phyloP scores from a whole-genome alignment of 176 grass and related monocot genomes.

The Cocos nucifera region DNA sequence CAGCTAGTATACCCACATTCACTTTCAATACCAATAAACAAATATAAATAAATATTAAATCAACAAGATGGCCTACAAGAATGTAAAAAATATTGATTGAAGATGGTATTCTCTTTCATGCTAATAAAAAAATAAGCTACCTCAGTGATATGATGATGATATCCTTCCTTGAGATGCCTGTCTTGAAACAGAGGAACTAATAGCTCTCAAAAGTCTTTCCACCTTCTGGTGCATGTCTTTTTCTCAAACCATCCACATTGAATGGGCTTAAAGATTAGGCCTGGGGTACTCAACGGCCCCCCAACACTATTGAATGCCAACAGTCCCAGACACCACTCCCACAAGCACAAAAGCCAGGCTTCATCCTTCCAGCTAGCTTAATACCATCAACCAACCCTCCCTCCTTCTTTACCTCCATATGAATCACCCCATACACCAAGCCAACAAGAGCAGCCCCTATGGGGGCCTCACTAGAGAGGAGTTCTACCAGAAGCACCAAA shows the following conservation, averaged over 20 bases:
- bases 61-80: too few relatives aligned
- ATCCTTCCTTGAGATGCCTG: constrained; percentile 4
- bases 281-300: too few relatives aligned
- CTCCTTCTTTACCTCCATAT: background rate
- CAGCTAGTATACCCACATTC: too few relatives aligned
- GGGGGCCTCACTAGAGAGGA: constrained; percentile 27
- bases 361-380: background rate
- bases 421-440: constrained; percentile 33
- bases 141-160: too few relatives aligned
- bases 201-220: too few relatives aligned
- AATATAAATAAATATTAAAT: too few relatives aligned
- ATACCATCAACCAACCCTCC: background rate
- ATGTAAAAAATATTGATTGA: background rate
- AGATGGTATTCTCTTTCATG: background rate
- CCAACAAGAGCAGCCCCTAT: constrained; percentile 28
- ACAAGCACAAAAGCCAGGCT: background rate
- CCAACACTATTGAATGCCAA: too few relatives aligned
- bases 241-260: too few relatives aligned
- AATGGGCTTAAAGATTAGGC: too few relatives aligned
- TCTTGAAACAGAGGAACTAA: too few relatives aligned
- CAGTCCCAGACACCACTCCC: background rate
- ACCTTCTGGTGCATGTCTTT: too few relatives aligned
- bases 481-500: constrained; percentile 28
- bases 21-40: too few relatives aligned
- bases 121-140: constrained; percentile 5